Evolutionary conservation across 306 rosid species (phyloP).

Genomic region (Lablab purpureus): DNA sequence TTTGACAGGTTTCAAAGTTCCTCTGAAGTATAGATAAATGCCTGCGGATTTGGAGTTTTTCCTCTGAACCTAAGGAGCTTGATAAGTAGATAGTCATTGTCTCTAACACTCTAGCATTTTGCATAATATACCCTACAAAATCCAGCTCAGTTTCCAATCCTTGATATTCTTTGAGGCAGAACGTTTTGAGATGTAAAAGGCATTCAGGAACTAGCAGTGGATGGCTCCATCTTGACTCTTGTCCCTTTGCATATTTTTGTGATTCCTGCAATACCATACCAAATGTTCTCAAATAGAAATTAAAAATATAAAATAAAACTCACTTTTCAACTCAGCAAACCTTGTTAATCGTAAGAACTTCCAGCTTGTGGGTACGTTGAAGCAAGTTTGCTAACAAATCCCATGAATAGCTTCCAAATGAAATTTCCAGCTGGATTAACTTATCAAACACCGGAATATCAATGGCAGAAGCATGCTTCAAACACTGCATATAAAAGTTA

Average conservation of each 20-base stretch:
- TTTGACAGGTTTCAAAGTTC: conserved; percentile 35
- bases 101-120: conserved; percentile 45
- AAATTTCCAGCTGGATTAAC: conserved; percentile 44
- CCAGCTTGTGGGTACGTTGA: conserved; percentile 28
- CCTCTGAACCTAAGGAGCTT: conserved; percentile 7
- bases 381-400: conserved; percentile 42
- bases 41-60: conserved; percentile 26
- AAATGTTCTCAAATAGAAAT: conserved; percentile 3
- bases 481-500: conserved; percentile 41
- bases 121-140: conserved; percentile 40
- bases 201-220: conserved; percentile 43
- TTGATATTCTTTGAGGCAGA: conserved; percentile 41
- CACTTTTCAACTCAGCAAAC: conserved; percentile 36
- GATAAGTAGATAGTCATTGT: conserved; percentile 12
- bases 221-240: conserved; percentile 37
- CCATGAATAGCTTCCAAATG: conserved; percentile 42
- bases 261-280: conserved; percentile 35
- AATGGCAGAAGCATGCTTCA: conserved; percentile 22
- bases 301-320: conserved; percentile 7
- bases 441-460: conserved; percentile 43
- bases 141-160: conserved; percentile 40
- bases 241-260: conserved; percentile 5
- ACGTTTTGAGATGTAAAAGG: conserved; percentile 41
- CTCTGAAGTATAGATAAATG: conserved; percentile 11
- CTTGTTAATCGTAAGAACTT: conserved; percentile 45